Base-by-base conservation (phyloP, 2,329 filamentous ascomycete genomes). In the Fusarium euwallaceae region DNA sequence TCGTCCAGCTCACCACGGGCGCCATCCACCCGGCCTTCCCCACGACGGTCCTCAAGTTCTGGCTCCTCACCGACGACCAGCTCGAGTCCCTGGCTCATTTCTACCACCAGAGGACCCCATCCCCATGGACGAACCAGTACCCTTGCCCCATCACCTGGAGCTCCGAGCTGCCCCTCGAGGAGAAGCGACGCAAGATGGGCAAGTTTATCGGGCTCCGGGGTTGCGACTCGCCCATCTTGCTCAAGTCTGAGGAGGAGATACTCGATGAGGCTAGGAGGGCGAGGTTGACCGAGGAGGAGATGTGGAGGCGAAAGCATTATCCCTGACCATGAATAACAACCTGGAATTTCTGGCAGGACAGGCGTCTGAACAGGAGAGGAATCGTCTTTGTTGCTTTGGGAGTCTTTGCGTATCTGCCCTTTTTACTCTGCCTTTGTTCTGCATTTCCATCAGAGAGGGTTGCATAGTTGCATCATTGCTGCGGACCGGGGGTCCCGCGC, bases 131-230 rank as follows among this genome's bases (percentile, higher is more conserved):
- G 3, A 74, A 81, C 60, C 85, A 88, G 70, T 95, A 95, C 80
- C 93, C 93, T 0, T 91, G 90, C 74, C 90, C 89, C n/a, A 88
- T 95, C 79, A 82, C 85, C 63, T 95, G 92, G 93, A 80, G 82
- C 2, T 81, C 82, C 6, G 83, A 86, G 69, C 81, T 91, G 69
- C 82, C 85, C 3, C 81, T 92, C 29, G 89, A 91, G 81, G 88
- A 95, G 80, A 95, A 95, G 86, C 87, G 93, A 71, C 86, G 92
- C 71, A 91, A 91, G 83, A 90, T 95, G 79, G 93, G 93, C 55
- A 86, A 89, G 75, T 95, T 95, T 75, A 94, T 95, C 79, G 93
- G 93, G 14, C 84, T 95, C 66, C 84, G 90, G 61, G 92, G 92
- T 2, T 87, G 86, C 71, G 83, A 87, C 43, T 81, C 80, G 20